phyloP scores from a whole-genome alignment of 176 grass and related monocot genomes.

The Ananas comosus region DNA sequence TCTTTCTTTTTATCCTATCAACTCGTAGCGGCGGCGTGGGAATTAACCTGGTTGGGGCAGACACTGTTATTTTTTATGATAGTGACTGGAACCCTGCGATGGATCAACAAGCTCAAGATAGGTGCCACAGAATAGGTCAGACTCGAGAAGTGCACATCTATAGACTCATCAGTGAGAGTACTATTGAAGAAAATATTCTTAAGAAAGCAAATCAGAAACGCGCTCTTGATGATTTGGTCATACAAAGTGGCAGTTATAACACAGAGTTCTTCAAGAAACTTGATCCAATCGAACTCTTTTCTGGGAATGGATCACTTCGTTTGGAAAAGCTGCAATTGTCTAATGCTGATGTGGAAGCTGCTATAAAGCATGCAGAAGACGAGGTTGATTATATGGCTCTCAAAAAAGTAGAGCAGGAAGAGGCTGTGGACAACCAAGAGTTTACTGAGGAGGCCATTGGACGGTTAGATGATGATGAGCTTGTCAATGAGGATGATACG shows the following conservation, averaged over 20 bases:
- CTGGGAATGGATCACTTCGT: conserved; percentile 40
- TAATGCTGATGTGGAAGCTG: conserved; percentile 89
- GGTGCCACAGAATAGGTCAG: conserved; percentile 96
- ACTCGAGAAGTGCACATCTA: conserved; percentile 99
- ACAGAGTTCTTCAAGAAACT: conserved; percentile 98
- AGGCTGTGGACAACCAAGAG: conserved; percentile 95
- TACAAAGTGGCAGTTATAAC: conserved; percentile 94
- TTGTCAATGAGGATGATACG: conserved; percentile 75
- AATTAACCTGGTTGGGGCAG: conserved; percentile 93
- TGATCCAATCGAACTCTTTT: conserved; percentile 95
- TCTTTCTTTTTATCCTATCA: conserved; percentile 96
- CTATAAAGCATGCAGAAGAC: conserved; percentile 93
- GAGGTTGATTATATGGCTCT: conserved; percentile 99
- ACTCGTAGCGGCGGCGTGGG: conserved; percentile 97
- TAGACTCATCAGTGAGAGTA: conserved; percentile 88
- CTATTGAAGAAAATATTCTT: conserved; percentile 98
- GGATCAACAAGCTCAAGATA: conserved; percentile 99
- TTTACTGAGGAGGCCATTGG: conserved; percentile 81
- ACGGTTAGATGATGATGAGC: conserved; percentile 64
- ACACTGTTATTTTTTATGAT: conserved; percentile 99
- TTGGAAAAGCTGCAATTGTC: conserved; percentile 37
- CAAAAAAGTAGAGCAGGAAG: conserved; percentile 92
- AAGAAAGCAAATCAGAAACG: conserved; percentile 99
- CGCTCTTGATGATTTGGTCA: conserved; percentile 89
- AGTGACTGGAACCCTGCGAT: conserved; percentile 99